These are phyloP conservation scores for Spencermartinsiella ligniputridi DNA, from an alignment of 1,139 yeast species.

Conservation along the genomic window DNA sequence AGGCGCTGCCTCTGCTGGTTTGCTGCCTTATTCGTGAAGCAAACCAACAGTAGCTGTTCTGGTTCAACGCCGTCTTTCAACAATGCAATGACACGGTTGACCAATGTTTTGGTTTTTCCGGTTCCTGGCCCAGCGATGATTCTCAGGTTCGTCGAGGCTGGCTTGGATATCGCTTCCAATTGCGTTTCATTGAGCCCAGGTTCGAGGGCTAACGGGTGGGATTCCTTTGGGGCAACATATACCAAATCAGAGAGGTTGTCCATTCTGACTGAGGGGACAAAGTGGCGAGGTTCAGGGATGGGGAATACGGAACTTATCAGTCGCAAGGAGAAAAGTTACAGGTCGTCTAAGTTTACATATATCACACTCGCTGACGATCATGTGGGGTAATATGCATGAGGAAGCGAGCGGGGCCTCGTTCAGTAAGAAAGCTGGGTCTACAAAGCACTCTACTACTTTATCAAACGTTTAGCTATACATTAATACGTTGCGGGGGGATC, in stretches of 20 bases:
- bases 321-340: neutral
- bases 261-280: no score
- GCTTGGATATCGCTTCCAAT: conserved; percentile 55
- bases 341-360: no score
- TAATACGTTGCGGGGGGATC: no score
- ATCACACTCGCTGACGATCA: no score
- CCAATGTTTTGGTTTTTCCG: conserved; percentile 72
- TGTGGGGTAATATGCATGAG: no score
- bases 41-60: conserved; percentile 65
- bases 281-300: neutral
- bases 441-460: no score
- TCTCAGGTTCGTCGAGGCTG: conserved; percentile 53
- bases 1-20: conserved; percentile 50
- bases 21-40: conserved; percentile 89
- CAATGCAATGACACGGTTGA: conserved; percentile 65
- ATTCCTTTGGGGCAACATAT: neutral
- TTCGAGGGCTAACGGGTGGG: conserved; percentile 5
- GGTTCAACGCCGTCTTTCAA: conserved; percentile 52
- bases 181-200: conserved; percentile 52
- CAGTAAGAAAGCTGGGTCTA: no score
- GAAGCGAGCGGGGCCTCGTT: no score
- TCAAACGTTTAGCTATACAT: no score
- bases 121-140: conserved; percentile 92
- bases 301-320: neutral
- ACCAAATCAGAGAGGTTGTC: neutral